Evolutionary conservation across 257 asterid species (phyloP).

Genomic region (Scutellaria galericulata): DNA sequence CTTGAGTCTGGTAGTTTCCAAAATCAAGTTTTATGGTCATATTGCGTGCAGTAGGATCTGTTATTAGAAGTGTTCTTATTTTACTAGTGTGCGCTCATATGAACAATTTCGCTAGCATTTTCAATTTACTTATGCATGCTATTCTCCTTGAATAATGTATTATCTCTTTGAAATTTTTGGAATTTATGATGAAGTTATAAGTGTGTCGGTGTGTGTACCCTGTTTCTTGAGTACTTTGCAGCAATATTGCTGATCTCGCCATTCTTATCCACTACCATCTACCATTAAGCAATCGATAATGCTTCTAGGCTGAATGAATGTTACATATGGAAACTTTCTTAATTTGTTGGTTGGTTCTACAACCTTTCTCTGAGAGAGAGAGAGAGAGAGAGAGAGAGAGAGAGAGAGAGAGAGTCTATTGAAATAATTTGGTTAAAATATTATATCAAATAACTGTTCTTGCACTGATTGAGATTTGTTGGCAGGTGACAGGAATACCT

Average conservation of each 20-base stretch:
- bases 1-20: conserved; percentile 1
- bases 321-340: not conserved
- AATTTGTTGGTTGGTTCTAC: not conserved
- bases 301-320: not conserved
- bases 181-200: too few species aligned
- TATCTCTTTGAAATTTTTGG: too few species aligned
- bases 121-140: not conserved
- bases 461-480: conserved; percentile 27
- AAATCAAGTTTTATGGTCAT: conserved; percentile 4
- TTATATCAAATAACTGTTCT: conserved; percentile 4
- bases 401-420: not conserved
- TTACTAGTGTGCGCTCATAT: not conserved
- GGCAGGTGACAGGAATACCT: conserved; percentile 85
- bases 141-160: not conserved
- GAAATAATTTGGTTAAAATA: not conserved
- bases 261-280: too few species aligned
- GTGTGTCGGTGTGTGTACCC: too few species aligned
- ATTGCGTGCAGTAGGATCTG: not conserved
- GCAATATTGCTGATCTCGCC: too few species aligned
- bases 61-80: not conserved
- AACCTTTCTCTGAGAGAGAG: not conserved
- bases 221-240: too few species aligned
- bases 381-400: not conserved
- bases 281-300: too few species aligned
- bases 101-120: not conserved